These are phyloP conservation scores for Salix brachista DNA, from an alignment of 345 rosid genomes.

Conservation along the genomic window DNA sequence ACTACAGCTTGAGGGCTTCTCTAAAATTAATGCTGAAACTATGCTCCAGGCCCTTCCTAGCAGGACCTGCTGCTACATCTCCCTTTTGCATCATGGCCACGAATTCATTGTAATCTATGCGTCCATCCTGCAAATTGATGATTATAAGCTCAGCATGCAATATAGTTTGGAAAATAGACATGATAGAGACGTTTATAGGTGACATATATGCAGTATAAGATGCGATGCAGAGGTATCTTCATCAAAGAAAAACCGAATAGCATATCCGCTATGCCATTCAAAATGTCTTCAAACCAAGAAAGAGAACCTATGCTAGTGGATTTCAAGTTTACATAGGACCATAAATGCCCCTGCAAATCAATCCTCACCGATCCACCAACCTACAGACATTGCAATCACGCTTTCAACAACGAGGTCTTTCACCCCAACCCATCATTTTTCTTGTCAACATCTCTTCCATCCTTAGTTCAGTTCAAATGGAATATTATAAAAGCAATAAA, in stretches of 20 bases:
- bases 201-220: not conserved
- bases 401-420: not conserved
- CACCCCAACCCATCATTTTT: too few relatives aligned
- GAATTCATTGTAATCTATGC: conserved; percentile 35
- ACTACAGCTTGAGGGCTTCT: conserved; percentile 32
- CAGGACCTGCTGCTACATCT: conserved; percentile 23
- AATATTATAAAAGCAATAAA: not conserved
- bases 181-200: not conserved
- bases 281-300: not conserved
- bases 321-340: not conserved
- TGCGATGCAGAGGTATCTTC: not conserved
- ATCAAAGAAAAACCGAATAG: too few relatives aligned
- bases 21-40: conserved; percentile 48
- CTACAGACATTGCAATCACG: too few relatives aligned
- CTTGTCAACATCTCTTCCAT: not conserved
- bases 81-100: conserved; percentile 37
- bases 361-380: too few relatives aligned
- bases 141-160: not conserved
- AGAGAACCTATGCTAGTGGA: not conserved
- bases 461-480: not conserved
- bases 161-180: not conserved
- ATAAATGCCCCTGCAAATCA: not conserved
- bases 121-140: conserved; percentile 23
- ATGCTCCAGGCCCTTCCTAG: conserved; percentile 28
- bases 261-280: not conserved